phyloP scores from a whole-genome alignment of 768 basidiomycete species.

The Leccinum variicolor region DNA sequence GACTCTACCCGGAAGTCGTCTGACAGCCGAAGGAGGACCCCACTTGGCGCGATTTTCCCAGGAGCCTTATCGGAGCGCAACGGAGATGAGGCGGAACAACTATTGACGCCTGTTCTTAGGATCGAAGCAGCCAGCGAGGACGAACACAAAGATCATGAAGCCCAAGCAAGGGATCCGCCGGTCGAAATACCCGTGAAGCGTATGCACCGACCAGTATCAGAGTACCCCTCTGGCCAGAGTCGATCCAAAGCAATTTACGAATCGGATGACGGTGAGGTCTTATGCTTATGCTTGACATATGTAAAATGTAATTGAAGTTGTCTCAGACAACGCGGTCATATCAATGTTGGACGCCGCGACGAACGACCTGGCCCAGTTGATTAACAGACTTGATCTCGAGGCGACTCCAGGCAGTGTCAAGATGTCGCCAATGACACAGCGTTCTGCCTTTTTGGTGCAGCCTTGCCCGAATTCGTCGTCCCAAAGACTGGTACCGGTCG shows the following conservation, averaged over 20 bases:
- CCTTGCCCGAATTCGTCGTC: constrained; percentile 29
- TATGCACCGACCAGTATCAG: constrained; percentile 59
- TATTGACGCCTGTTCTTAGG: constrained; percentile 30
- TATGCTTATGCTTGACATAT: neutral
- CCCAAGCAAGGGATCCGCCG: neutral
- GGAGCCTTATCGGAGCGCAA: constrained; percentile 27
- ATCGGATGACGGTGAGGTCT: constrained; percentile 42
- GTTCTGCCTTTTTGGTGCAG: constrained; percentile 18
- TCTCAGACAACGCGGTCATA: constrained; percentile 46
- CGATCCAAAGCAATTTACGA: constrained; percentile 49
- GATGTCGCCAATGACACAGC: constrained; percentile 38
- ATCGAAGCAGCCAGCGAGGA: constrained; percentile 55
- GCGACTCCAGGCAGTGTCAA: constrained; percentile 65
- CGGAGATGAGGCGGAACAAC: constrained; percentile 6
- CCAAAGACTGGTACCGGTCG: constrained; percentile 25
- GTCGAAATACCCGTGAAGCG: constrained; percentile 37
- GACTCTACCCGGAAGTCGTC: constrained; percentile 41
- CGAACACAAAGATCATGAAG: constrained; percentile 1
- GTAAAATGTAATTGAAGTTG: neutral
- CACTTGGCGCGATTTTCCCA: constrained; percentile 60
- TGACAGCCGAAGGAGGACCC: constrained; percentile 53
- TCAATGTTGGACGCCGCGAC: constrained; percentile 78
- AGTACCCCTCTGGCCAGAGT: constrained; percentile 50
- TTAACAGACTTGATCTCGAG: constrained; percentile 78
- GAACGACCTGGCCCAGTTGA: constrained; percentile 72